Conservation (phyloP, 768 basidiomycete species). For the Suillus spraguei region DNA sequence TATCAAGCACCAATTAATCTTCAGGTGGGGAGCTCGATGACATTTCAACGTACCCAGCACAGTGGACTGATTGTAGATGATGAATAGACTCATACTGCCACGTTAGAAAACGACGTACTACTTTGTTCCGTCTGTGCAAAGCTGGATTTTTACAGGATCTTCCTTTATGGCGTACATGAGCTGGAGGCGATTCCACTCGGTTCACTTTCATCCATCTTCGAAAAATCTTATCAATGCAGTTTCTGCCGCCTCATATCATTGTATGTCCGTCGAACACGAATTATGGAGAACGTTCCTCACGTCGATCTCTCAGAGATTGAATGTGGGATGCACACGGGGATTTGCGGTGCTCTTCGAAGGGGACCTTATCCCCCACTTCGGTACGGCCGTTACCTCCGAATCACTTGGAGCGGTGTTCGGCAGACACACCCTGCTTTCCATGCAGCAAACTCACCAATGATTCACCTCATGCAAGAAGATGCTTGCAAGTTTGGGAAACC, state of each 20-base stretch:
- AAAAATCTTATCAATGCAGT: constrained; percentile 10
- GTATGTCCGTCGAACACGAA: constrained; percentile 7
- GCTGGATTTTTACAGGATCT: constrained; percentile 9
- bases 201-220: constrained; percentile 3
- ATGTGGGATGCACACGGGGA: background rate
- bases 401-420: background rate
- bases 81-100: background rate
- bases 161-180: constrained; percentile 8
- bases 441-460: background rate
- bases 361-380: constrained; percentile 2
- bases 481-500: constrained; percentile 10
- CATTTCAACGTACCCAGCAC: background rate
- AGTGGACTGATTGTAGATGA: background rate
- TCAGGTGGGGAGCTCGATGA: background rate
- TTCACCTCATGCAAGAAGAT: constrained; percentile 12
- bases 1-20: background rate
- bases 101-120: background rate
- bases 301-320: constrained; percentile 10
- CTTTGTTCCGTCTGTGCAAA: constrained; percentile 11
- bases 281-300: constrained; percentile 5
- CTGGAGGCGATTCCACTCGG: constrained; percentile 3
- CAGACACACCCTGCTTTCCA: background rate
- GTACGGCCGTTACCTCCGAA: background rate
- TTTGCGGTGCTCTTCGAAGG: constrained; percentile 5
- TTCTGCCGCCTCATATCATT: constrained; percentile 11